These are phyloP conservation scores for Acanthamoeba triangularis DNA, from an alignment of 208 protist genomes.

Conservation along the genomic window DNA sequence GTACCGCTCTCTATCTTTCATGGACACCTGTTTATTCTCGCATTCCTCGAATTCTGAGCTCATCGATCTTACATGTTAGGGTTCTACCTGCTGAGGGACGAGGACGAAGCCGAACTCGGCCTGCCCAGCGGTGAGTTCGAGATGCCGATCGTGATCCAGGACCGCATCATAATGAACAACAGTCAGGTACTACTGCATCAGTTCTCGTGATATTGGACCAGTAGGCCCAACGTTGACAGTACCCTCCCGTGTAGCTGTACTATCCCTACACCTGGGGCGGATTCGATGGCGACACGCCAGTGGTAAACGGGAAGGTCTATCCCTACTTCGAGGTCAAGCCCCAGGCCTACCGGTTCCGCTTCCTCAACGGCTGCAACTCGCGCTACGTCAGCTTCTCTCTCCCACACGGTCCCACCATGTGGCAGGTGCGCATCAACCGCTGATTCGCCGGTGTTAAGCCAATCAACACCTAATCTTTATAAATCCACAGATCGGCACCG, in stretches of 20 bases:
- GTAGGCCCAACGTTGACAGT: not conserved
- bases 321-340: constrained; percentile 68
- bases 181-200: not conserved
- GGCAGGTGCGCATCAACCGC: not conserved
- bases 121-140: constrained; percentile 41
- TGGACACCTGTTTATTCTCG: too few relatives aligned
- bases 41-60: not conserved
- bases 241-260: constrained; percentile 25
- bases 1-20: not conserved
- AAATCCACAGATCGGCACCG: not conserved
- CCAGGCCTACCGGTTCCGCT: constrained; percentile 50
- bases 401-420: not conserved
- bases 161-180: constrained; percentile 37
- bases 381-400: constrained; percentile 9
- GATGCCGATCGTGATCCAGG: constrained; percentile 54
- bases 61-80: not conserved
- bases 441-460: not conserved
- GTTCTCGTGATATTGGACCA: not conserved
- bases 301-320: constrained; percentile 51
- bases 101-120: not conserved
- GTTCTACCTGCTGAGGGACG: constrained; percentile 64
- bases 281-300: constrained; percentile 23
- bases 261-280: constrained; percentile 32
- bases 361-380: constrained; percentile 69
- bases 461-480: not conserved